These are phyloP conservation scores for Lumnitzera littorea DNA, from an alignment of 345 rosid species.

Conservation along the genomic window DNA sequence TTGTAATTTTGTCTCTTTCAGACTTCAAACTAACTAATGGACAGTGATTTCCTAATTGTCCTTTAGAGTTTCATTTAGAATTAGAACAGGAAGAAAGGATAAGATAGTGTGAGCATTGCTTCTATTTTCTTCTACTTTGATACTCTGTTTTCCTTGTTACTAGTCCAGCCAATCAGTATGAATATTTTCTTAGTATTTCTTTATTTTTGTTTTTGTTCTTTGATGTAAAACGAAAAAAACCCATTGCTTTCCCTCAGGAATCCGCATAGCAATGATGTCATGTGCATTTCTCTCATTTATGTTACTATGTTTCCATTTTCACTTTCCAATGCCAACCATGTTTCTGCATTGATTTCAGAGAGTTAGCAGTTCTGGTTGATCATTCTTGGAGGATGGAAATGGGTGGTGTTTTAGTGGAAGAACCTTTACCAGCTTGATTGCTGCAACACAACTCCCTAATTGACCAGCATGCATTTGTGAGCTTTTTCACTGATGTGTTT, in stretches of 20 bases:
- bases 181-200: no score
- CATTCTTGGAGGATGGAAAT: constrained; percentile 90
- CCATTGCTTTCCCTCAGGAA: no score
- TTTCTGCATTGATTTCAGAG: constrained; percentile 34
- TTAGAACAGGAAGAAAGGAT: no score
- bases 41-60: no score
- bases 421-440: constrained; percentile 34
- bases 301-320: constrained; percentile 1
- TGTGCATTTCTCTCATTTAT: constrained; percentile 1
- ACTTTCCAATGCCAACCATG: not conserved
- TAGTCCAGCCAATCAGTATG: no score
- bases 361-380: constrained; percentile 66
- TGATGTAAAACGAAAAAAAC: no score
- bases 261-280: no score
- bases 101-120: not conserved
- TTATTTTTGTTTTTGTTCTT: no score
- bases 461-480: not conserved
- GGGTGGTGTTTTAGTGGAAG: constrained; percentile 70
- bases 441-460: constrained; percentile 6
- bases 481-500: not conserved
- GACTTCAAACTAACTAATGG: no score
- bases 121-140: not conserved
- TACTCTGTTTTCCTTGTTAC: no score
- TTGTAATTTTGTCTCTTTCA: no score
- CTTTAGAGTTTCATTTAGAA: no score